phyloP scores from a whole-genome alignment of 1,284 basidiomycete genomes.

The Malassezia restricta region DNA sequence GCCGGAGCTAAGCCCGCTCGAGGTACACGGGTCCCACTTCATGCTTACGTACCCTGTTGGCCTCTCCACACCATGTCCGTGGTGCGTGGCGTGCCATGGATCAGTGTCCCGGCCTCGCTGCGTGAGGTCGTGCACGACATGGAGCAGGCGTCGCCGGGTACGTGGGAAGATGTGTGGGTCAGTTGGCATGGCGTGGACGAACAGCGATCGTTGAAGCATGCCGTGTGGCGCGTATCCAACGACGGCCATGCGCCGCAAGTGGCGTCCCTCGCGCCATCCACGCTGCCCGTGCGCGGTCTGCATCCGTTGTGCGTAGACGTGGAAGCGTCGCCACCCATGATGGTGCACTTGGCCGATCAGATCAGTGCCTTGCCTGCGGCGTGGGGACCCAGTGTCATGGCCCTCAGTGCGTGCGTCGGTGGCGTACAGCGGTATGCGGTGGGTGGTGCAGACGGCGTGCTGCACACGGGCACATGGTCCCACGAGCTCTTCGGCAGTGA shows the following conservation, averaged over 20 bases:
- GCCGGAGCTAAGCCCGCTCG: neutral
- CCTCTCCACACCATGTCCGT: neutral
- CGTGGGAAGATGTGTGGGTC: conserved; percentile 4
- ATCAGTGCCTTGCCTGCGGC: too few species aligned
- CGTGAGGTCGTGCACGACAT: conserved; percentile 7
- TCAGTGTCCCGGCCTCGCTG: conserved; percentile 4
- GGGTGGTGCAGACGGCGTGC: conserved; percentile 4
- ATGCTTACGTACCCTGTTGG: too few species aligned
- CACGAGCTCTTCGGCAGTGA: neutral
- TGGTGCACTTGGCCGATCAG: too few species aligned
- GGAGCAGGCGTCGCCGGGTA: neutral
- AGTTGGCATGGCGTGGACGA: neutral
- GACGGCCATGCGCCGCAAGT: too few species aligned
- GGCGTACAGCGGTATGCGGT: conserved; percentile 1
- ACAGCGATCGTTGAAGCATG: neutral
- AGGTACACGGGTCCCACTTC: neutral
- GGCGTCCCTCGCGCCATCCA: too few species aligned
- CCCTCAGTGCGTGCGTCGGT: too few species aligned
- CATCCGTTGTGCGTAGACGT: too few species aligned
- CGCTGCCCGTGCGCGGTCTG: too few species aligned
- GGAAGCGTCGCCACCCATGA: too few species aligned
- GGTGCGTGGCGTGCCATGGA: conserved; percentile 6
- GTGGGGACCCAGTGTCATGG: too few species aligned
- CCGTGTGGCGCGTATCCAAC: neutral
- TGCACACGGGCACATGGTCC: conserved; percentile 4